Evolutionary conservation across 1,284 basidiomycete species (phyloP).

Genomic region (Amylostereum chailletii): DNA sequence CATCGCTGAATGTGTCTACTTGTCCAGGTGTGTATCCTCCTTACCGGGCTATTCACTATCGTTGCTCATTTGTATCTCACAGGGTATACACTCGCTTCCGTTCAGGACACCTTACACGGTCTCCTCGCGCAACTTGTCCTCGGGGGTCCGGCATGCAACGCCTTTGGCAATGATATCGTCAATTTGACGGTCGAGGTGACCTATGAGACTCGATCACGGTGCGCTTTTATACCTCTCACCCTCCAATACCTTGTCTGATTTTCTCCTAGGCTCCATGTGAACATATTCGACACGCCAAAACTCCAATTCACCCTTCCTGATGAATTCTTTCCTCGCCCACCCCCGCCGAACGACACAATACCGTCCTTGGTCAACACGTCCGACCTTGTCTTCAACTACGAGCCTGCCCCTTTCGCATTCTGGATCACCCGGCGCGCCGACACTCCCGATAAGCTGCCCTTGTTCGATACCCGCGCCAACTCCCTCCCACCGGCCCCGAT

Average conservation of each 20-base stretch:
- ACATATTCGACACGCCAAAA: conserved; percentile 61
- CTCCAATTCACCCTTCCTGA: conserved; percentile 65
- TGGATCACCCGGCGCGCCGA: conserved; percentile 59
- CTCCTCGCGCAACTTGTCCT: conserved; percentile 50
- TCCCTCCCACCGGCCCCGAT: conserved; percentile 51
- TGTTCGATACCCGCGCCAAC: conserved; percentile 66
- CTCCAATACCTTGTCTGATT: conserved; percentile 2
- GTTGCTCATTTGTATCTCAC: neutral
- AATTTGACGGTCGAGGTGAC: conserved; percentile 58
- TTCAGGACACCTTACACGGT: conserved; percentile 38
- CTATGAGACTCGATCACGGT: conserved; percentile 54
- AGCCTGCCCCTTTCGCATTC: conserved; percentile 61
- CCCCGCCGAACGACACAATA: conserved; percentile 18
- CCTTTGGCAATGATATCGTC: conserved; percentile 60
- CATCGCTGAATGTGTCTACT: conserved; percentile 10
- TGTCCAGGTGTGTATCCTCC: neutral
- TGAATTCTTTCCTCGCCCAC: conserved; percentile 43
- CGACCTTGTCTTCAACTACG: conserved; percentile 64
- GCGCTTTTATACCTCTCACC: conserved; percentile 1
- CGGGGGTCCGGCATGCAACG: conserved; percentile 57
- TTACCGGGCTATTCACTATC: neutral
- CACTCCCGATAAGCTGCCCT: conserved; percentile 37
- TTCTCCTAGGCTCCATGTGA: conserved; percentile 57
- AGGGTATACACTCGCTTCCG: conserved; percentile 45
- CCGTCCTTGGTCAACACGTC: conserved; percentile 28